Evolutionary conservation across 78 protist species (phyloP), one percentile per base, ranked within the genome.

Genomic region (Bigelowiella natans): DNA sequence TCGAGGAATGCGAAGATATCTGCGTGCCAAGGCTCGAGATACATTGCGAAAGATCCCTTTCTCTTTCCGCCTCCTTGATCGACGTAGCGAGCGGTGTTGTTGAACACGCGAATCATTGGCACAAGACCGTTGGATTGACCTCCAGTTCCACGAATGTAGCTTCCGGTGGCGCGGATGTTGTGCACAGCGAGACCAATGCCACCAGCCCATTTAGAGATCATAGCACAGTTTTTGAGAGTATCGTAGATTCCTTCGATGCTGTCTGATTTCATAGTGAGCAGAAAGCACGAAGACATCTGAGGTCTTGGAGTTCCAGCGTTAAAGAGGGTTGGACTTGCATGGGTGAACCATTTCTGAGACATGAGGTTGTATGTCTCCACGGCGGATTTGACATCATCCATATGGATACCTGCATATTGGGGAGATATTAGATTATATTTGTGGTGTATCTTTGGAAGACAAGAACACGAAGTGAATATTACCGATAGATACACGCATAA

Each of bases 11-110:
- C 97, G 31, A 94, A 91, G 36, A 98, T 87, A 83, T 98, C 99
- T 0, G 98, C 95, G 92, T 98, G 99, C 99, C 99, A 98, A 51
- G 99, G 99, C 93, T 98, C 99, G 34, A 98, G 94, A 93, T 98
- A 98, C 34, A 97, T 92, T 31, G 99, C 99, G 92, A 98, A 97
- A 40, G 99, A 94, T n/a, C 99, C 99, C 85, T 96, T 95, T 83
- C 99, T 95, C 94, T 96, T 96, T 40, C 98, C 98, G 2, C 86
- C 86, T 39, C 94, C 94, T 92, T 97, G 99, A 91, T 96, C 97
- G 73, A 97, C 99, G 90, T 94, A 96, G 73, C 99, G 92, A 31
- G 98, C 99, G 1, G 99, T 96, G 92, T 92, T 92, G 93, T 98
- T 96, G 95, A 95, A 98, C 39, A 97, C 99, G 39, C 99, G 97